Evolutionary conservation across 768 basidiomycete species (phyloP), one percentile per base, ranked within the genome.

Genomic region (Kwoniella shandongensis): DNA sequence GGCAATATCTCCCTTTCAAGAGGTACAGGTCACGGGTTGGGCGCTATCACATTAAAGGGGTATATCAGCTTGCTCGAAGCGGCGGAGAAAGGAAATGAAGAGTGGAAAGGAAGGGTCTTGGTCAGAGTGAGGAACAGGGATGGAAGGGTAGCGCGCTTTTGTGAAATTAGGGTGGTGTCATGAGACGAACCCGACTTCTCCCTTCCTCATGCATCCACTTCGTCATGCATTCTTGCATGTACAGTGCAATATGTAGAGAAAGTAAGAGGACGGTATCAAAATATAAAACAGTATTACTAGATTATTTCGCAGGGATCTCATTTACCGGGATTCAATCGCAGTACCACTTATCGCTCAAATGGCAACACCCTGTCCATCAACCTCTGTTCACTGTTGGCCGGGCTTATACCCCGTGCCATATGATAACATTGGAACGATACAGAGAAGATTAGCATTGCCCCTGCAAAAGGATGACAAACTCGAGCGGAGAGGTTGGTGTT

Each of bases 401-500:
- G n/a, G n/a, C n/a, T n/a, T n/a, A n/a, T n/a, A n/a, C n/a, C n/a
- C n/a, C n/a, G n/a, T n/a, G n/a, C n/a, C n/a, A n/a, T n/a, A n/a
- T n/a, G n/a, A n/a, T n/a, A n/a, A n/a, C 32, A 88, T 91, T 91
- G 90, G 88, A 92, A 91, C 89, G 88, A 92, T 93, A 92, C 91
- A 91, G 91, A 94, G 91, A 93, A 93, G 91, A 92, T 94, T 92
- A 93, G 91, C 91, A 94, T 94, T 89, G 92, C 91, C 91, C 91
- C 91, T 93, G 91, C 91, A 93, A 90, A 94, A 93, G 91, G 91
- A 93, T 93, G 91, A 92, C 91, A 92, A 88, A 88, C 88, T 89
- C 26, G 32, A 32, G 32, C 32, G 32, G 32, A 32, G 32, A 32
- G 32, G n/a, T n/a, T n/a, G n/a, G n/a, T n/a, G n/a, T n/a, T n/a